Evolutionary conservation across 768 basidiomycete genomes (phyloP).

Genomic region (Hortiboletus campestris): DNA sequence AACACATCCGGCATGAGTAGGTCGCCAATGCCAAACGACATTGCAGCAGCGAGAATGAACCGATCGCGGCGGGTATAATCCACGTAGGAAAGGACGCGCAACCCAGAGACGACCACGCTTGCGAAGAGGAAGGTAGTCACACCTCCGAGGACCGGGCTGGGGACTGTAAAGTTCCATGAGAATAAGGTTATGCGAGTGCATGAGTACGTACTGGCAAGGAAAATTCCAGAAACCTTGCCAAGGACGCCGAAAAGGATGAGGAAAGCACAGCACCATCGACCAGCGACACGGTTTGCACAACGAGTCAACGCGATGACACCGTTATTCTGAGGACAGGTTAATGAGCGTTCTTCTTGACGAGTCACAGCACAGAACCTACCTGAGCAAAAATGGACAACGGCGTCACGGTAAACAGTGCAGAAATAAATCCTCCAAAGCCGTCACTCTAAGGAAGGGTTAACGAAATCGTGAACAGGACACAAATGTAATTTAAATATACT

Average conservation of each 20-base stretch:
- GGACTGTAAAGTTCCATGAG: constrained; percentile 41
- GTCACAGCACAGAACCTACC: constrained; percentile 21
- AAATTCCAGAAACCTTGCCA: constrained; percentile 80
- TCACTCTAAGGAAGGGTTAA: constrained; percentile 48
- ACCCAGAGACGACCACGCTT: constrained; percentile 65
- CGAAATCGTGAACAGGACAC: neutral
- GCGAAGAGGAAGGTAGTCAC: constrained; percentile 88
- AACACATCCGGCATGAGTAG: constrained; percentile 65
- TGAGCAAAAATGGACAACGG: constrained; percentile 80
- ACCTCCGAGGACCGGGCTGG: constrained; percentile 77
- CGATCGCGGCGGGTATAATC: constrained; percentile 62
- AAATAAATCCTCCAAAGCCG: constrained; percentile 77
- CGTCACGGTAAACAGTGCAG: constrained; percentile 77
- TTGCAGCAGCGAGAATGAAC: constrained; percentile 66
- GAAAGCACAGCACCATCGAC: constrained; percentile 77
- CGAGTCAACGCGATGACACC: constrained; percentile 83
- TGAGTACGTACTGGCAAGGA: constrained; percentile 61
- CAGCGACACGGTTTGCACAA: constrained; percentile 77
- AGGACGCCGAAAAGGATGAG: constrained; percentile 78
- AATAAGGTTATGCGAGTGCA: neutral
- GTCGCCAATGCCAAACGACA: constrained; percentile 71
- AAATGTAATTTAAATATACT: constrained; percentile 7
- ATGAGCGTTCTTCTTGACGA: neutral
- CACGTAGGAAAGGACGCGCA: constrained; percentile 64
- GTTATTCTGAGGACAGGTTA: constrained; percentile 52